phyloP scores from a whole-genome alignment of 192 early-diverging fungal species.

The Anaeromyces robustus region DNA sequence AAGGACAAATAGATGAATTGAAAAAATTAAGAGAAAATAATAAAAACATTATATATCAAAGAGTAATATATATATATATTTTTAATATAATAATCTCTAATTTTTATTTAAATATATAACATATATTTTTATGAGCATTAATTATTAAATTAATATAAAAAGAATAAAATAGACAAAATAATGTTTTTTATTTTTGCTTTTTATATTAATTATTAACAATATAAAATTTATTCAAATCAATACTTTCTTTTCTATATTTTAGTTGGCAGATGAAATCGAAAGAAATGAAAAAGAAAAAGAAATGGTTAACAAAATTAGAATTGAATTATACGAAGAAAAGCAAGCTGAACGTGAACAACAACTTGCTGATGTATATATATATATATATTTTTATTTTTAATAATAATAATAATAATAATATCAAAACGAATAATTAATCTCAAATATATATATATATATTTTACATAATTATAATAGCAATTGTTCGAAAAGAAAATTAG shows the following conservation, averaged over 20 bases:
- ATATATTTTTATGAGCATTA: too few species aligned
- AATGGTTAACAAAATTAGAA: slow-evolving; percentile 33
- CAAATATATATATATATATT: slow-evolving; percentile 12
- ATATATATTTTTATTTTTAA: slow-evolving; percentile 2
- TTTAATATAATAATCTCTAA: too few species aligned
- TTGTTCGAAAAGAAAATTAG: slow-evolving; percentile 23
- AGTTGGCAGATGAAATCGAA: slow-evolving; percentile 31
- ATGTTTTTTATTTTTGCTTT: too few species aligned
- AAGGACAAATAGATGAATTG: neutral
- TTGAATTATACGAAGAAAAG: slow-evolving; percentile 38
- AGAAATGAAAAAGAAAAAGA: slow-evolving; percentile 21
- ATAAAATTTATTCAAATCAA: too few species aligned
- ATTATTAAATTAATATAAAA: too few species aligned
- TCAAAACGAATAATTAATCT: too few species aligned
- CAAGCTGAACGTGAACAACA: slow-evolving; percentile 19
- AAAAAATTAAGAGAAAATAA: neutral
- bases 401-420: slow-evolving; percentile 1
- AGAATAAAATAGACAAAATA: too few species aligned
- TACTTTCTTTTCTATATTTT: too few species aligned
- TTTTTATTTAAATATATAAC: too few species aligned
- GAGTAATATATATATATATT: neutral
- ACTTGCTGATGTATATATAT: slow-evolving; percentile 16
- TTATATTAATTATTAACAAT: too few species aligned
- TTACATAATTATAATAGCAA: slow-evolving; percentile 9
- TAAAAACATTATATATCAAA: neutral